Evolutionary conservation across 768 basidiomycete genomes (phyloP).

Genomic region (Pisolithus orientalis): DNA sequence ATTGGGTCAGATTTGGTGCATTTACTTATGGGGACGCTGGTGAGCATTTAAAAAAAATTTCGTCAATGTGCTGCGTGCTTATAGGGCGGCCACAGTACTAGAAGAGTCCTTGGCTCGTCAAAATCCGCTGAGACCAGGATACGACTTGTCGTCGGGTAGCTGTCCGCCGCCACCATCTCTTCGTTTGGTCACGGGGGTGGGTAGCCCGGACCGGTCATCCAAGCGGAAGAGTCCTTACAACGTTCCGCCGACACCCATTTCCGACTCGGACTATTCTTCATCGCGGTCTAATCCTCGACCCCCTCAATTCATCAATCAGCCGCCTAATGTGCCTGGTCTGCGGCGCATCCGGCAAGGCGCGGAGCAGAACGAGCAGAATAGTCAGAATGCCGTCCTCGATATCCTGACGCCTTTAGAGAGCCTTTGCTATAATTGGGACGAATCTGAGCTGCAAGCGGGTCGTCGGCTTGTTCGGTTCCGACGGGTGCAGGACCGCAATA

Average conservation of each 20-base stretch:
- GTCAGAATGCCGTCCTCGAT: conserved; percentile 54
- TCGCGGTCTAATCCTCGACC: conserved; percentile 16
- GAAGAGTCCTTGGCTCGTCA: neutral
- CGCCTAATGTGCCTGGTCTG: conserved; percentile 7
- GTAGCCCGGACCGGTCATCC: conserved; percentile 18
- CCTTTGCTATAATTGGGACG: conserved; percentile 54
- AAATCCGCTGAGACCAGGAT: neutral
- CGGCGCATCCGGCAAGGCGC: conserved; percentile 20
- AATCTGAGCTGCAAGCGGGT: conserved; percentile 58
- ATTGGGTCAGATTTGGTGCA: conserved; percentile 64
- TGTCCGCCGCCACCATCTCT: conserved; percentile 17
- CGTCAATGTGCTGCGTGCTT: neutral
- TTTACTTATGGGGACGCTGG: conserved; percentile 59
- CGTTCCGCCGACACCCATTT: conserved; percentile 35
- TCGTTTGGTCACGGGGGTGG: conserved; percentile 21
- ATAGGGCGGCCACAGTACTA: conserved; percentile 1
- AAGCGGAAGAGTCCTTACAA: conserved; percentile 36
- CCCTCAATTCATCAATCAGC: neutral
- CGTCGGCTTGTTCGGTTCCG: conserved; percentile 86
- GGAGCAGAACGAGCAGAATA: conserved; percentile 34
- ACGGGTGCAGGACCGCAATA: conserved; percentile 69
- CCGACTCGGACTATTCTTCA: conserved; percentile 31
- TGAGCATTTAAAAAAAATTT: conserved; percentile 8
- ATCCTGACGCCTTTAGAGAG: conserved; percentile 50
- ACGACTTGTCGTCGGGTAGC: neutral